These are phyloP conservation scores for Pulveroboletus sp. DNA, from an alignment of 1,284 basidiomycete genomes.

Conservation along the genomic window DNA sequence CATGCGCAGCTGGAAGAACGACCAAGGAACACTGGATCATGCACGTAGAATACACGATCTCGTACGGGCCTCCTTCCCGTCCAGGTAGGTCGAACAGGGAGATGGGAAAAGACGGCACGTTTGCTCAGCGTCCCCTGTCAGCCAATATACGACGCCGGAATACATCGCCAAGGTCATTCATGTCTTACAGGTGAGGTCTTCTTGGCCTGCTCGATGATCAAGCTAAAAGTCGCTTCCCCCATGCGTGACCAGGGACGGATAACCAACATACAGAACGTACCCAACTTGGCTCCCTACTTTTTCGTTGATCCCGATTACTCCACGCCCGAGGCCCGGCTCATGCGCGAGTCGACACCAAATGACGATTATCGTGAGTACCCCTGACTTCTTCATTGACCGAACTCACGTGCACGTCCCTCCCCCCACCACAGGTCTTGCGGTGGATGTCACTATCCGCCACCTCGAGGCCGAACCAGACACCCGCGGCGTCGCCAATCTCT, in stretches of 20 bases:
- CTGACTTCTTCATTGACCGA: not conserved
- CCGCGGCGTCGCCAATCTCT: constrained; percentile 37
- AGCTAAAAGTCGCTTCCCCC: not conserved
- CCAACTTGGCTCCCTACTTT: constrained; percentile 68
- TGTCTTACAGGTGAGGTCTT: constrained; percentile 49
- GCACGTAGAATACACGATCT: constrained; percentile 50
- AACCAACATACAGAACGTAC: constrained; percentile 67
- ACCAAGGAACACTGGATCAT: constrained; percentile 46
- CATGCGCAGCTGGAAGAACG: constrained; percentile 46
- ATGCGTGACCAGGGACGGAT: constrained; percentile 60
- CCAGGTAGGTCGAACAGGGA: constrained; percentile 32
- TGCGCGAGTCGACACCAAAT: constrained; percentile 49
- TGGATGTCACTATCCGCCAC: constrained; percentile 17
- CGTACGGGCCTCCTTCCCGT: constrained; percentile 46
- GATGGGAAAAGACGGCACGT: not conserved
- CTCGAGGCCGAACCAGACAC: constrained; percentile 11
- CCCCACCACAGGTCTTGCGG: constrained; percentile 21
- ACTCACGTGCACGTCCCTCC: not conserved
- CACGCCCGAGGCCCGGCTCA: constrained; percentile 53
- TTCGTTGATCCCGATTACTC: constrained; percentile 68
- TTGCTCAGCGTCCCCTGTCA: constrained; percentile 25
- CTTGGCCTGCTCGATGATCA: not conserved
- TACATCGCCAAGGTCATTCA: constrained; percentile 61
- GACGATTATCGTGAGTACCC: constrained; percentile 46
- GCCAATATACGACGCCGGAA: constrained; percentile 50